These are phyloP conservation scores for Solanum hybrid DNA, from an alignment of 305 asterid genomes.

Conservation along the genomic window DNA sequence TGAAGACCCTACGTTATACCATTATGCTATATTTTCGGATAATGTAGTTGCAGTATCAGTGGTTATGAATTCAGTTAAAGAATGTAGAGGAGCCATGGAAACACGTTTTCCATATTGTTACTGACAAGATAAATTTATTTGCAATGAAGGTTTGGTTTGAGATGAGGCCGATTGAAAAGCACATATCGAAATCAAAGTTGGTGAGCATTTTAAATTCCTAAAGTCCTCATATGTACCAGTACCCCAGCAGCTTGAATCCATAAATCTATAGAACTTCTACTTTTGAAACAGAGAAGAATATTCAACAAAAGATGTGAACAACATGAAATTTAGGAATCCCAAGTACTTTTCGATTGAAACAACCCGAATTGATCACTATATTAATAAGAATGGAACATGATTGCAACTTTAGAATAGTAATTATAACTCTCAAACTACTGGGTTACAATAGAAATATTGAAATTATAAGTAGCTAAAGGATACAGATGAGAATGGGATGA, in stretches of 20 bases:
- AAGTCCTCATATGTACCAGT: constrained; percentile 44
- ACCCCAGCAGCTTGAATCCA: constrained; percentile 29
- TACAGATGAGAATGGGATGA: too few species aligned
- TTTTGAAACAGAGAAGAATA: constrained; percentile 48
- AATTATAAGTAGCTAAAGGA: too few species aligned
- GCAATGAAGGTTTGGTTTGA: constrained; percentile 52
- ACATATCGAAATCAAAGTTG: constrained; percentile 35
- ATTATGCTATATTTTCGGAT: constrained; percentile 48
- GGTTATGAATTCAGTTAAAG: constrained; percentile 40
- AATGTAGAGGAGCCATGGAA: constrained; percentile 54
- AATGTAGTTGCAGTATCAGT: constrained; percentile 46
- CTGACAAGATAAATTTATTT: constrained; percentile 45
- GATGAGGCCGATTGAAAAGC: constrained; percentile 46
- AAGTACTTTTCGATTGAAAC: constrained; percentile 33
- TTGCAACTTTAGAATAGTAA: too few species aligned
- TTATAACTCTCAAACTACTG: too few species aligned
- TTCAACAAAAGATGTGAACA: constrained; percentile 40
- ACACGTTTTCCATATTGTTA: constrained; percentile 47
- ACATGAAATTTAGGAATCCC: constrained; percentile 48
- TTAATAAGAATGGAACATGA: too few species aligned
- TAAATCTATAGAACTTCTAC: constrained; percentile 37
- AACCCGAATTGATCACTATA: too few species aligned
- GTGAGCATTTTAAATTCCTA: constrained; percentile 37
- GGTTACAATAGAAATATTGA: too few species aligned
- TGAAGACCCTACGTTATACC: constrained; percentile 44